Evolutionary conservation across 2,329 filamentous ascomycete species (phyloP).

Genomic region (Aspergillus flavus): DNA sequence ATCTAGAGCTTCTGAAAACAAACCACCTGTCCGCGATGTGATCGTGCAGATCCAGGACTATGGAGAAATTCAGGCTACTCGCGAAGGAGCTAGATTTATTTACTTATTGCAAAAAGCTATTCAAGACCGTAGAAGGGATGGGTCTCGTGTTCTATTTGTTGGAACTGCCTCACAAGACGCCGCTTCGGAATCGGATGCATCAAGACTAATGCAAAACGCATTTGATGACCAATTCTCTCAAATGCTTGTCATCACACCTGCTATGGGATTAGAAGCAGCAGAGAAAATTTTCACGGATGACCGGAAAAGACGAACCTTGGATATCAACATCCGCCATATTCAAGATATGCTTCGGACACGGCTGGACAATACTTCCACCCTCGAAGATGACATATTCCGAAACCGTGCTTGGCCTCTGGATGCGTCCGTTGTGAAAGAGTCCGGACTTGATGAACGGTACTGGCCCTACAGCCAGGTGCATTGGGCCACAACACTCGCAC

Average conservation of each 20-base stretch:
- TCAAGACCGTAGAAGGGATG: slow-evolving; percentile 70
- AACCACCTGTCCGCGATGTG: slow-evolving; percentile 45
- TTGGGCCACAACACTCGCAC: slow-evolving; percentile 57
- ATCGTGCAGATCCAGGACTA: slow-evolving; percentile 82
- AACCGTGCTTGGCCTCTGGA: slow-evolving; percentile 35
- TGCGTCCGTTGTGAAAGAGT: slow-evolving; percentile 32
- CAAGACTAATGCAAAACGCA: slow-evolving; percentile 51
- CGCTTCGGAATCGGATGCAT: slow-evolving; percentile 42
- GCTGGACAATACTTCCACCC: slow-evolving; percentile 34
- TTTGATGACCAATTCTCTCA: slow-evolving; percentile 52
- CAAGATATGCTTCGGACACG: slow-evolving; percentile 60
- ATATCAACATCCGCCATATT: slow-evolving; percentile 67
- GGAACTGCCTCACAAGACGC: slow-evolving; percentile 68
- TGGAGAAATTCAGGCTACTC: slow-evolving; percentile 71
- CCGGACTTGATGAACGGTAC: slow-evolving; percentile 54
- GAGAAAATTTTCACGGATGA: slow-evolving; percentile 52
- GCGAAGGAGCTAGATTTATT: slow-evolving; percentile 71
- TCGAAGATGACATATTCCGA: slow-evolving; percentile 36
- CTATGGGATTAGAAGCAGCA: slow-evolving; percentile 40
- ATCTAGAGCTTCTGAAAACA: slow-evolving; percentile 10
- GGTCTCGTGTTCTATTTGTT: slow-evolving; percentile 73
- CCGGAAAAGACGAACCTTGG: slow-evolving; percentile 50
- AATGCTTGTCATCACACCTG: slow-evolving; percentile 58
- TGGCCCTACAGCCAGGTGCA: slow-evolving; percentile 65
- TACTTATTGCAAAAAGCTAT: slow-evolving; percentile 70